These are phyloP conservation scores for Eruca vesicaria DNA, from an alignment of 441 rosid genomes.

Conservation along the genomic window DNA sequence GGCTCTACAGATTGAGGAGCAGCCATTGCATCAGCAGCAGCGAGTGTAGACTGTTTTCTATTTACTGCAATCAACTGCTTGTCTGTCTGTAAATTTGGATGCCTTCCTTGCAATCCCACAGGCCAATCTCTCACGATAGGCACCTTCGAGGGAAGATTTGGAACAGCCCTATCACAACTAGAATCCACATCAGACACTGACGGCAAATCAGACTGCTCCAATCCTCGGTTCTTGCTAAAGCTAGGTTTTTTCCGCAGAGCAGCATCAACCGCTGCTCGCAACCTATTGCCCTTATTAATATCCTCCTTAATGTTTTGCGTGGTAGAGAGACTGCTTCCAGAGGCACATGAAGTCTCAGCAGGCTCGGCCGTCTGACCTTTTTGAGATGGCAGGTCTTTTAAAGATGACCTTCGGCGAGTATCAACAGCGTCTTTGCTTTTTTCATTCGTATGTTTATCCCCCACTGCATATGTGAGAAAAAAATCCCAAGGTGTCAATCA, in stretches of 20 bases:
- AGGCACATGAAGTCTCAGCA: constrained; percentile 42
- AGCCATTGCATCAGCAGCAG: constrained; percentile 29
- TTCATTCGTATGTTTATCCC: constrained; percentile 45
- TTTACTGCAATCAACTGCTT: constrained; percentile 38
- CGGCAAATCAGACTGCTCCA: constrained; percentile 56
- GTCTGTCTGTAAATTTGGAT: constrained; percentile 32
- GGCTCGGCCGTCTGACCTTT: constrained; percentile 56
- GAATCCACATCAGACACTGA: constrained; percentile 45
- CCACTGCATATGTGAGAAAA: constrained; percentile 47
- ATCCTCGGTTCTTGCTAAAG: constrained; percentile 58
- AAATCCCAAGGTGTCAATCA: constrained; percentile 3
- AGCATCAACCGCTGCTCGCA: constrained; percentile 84
- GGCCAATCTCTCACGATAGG: constrained; percentile 41
- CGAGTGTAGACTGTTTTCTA: constrained; percentile 37
- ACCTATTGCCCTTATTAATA: constrained; percentile 49
- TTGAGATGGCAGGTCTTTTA: constrained; percentile 41
- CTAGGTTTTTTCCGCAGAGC: constrained; percentile 77
- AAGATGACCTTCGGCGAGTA: neutral
- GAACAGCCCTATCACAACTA: constrained; percentile 44
- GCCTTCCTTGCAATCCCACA: constrained; percentile 50
- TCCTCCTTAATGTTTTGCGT: constrained; percentile 52
- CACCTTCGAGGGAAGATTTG: constrained; percentile 43
- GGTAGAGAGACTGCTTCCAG: constrained; percentile 44
- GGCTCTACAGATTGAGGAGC: constrained; percentile 37
- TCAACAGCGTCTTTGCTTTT: constrained; percentile 40